Percentiles rank a stretch among this genome's conserved stretches.
phyloP scores from a whole-genome alignment of 495 filamentous ascomycete genomes.

The Penicillium roqueforti region DNA sequence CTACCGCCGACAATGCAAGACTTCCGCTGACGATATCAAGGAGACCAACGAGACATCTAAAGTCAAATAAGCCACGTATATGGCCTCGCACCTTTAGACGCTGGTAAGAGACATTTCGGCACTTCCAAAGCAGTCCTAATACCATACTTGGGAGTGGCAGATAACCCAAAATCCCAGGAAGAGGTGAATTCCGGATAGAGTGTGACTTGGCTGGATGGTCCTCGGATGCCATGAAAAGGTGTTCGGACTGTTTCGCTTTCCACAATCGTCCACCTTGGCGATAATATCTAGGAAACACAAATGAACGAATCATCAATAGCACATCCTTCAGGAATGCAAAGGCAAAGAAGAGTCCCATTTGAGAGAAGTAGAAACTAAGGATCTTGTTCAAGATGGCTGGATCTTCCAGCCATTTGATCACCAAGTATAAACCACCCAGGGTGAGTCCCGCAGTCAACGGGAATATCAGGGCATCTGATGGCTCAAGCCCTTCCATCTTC shows the following conservation, averaged over 20 bases:
- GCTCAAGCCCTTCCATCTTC: conserved; percentile 69
- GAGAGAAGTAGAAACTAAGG: conserved; percentile 78
- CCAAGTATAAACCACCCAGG: conserved; percentile 74
- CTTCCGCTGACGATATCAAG: conserved; percentile 57
- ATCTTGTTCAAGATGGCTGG: conserved; percentile 78
- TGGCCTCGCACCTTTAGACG: conserved; percentile 46
- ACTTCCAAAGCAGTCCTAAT: conserved; percentile 41
- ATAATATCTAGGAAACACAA: conserved; percentile 66
- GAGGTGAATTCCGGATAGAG: conserved; percentile 39
- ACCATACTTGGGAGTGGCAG: conserved; percentile 38
- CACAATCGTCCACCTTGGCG: conserved; percentile 31
- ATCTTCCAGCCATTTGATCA: conserved; percentile 86
- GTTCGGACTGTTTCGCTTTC: conserved; percentile 34
- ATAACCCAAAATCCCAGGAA: conserved; percentile 47
- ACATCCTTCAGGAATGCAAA: conserved; percentile 64
- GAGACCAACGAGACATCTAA: conserved; percentile 46
- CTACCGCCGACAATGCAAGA: conserved; percentile 54
- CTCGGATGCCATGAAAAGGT: conserved; percentile 21
- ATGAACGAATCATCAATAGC: conserved; percentile 58
- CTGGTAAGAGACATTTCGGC: conserved; percentile 43
- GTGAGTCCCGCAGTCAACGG: conserved; percentile 73
- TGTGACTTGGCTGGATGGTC: conserved; percentile 8
- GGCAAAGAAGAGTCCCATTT: conserved; percentile 71
- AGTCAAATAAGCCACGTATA: conserved; percentile 39
- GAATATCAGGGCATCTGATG: conserved; percentile 81